phyloP scores from a whole-genome alignment of 2,329 filamentous ascomycete species.

The Metarhizium humberi region DNA sequence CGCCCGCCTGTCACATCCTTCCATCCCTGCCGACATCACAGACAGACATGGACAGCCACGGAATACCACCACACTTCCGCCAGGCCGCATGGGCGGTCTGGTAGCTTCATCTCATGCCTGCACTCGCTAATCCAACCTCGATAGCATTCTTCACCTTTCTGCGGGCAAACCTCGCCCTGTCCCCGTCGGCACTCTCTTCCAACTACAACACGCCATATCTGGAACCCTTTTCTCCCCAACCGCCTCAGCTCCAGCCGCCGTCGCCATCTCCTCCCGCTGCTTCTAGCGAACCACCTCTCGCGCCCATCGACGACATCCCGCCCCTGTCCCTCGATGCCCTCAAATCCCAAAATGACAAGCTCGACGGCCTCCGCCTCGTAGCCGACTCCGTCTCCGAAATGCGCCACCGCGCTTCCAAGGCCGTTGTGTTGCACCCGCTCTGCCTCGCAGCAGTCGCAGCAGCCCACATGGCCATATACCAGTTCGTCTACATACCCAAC shows the following conservation, averaged over 20 bases:
- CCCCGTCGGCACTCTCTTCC: constrained; percentile 50
- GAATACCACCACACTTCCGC: too few species aligned
- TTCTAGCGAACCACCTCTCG: constrained; percentile 29
- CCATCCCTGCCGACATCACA: too few species aligned
- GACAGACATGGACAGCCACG: too few species aligned
- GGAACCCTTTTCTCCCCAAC: constrained; percentile 33
- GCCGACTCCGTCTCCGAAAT: constrained; percentile 79
- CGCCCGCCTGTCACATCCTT: too few species aligned
- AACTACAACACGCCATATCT: constrained; percentile 56
- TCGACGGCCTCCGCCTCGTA: constrained; percentile 61
- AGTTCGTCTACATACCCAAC: constrained; percentile 32
- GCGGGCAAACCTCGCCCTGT: constrained; percentile 68
- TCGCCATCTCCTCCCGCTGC: constrained; percentile 48
- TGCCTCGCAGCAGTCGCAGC: constrained; percentile 38
- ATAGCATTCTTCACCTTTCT: constrained; percentile 77
- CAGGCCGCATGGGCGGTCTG: too few species aligned
- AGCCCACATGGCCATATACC: constrained; percentile 34
- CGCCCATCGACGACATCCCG: constrained; percentile 41
- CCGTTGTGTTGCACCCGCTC: constrained; percentile 55
- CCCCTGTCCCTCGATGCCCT: constrained; percentile 54
- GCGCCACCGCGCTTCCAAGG: constrained; percentile 54
- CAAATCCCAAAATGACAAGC: constrained; percentile 47
- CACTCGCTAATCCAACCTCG: not conserved
- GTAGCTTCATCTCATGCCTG: too few species aligned
- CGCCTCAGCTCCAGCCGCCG: constrained; percentile 24